Evolutionary conservation across 768 basidiomycete species (phyloP).

Genomic region (Boletus reticuloceps): DNA sequence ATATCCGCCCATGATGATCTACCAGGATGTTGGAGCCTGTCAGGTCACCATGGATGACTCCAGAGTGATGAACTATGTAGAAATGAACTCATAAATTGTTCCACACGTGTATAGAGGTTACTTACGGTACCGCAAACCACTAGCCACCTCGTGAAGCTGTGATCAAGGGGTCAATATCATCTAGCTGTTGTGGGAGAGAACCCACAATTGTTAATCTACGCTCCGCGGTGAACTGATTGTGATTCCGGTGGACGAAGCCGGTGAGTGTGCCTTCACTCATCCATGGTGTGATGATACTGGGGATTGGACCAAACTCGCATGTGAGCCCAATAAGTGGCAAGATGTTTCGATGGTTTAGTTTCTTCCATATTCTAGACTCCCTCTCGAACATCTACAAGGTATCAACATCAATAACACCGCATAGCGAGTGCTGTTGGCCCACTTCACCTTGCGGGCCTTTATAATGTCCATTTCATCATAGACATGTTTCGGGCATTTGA

Average conservation of each 20-base stretch:
- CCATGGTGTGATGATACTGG: conserved; percentile 12
- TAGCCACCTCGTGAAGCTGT: conserved; percentile 10
- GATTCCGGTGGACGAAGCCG: conserved; percentile 4
- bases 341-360: conserved; percentile 7
- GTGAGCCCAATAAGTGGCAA: conserved; percentile 13
- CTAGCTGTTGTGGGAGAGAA: background rate
- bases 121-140: conserved; percentile 13
- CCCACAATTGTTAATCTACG: conserved; percentile 3
- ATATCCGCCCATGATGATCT: conserved; percentile 1
- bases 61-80: conserved; percentile 4
- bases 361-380: conserved; percentile 3
- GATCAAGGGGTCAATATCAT: background rate
- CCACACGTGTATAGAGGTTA: background rate
- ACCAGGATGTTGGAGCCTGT: conserved; percentile 15
- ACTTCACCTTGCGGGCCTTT: conserved; percentile 8
- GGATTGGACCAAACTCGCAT: conserved; percentile 6
- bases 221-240: background rate
- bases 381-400: conserved; percentile 5
- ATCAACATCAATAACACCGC: background rate
- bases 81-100: background rate
- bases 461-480: background rate
- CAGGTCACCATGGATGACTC: conserved; percentile 14
- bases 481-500: conserved; percentile 8
- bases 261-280: conserved; percentile 11
- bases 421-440: background rate